Conservation (phyloP, 208 protist species). For the Crithidia thermophila region DNA sequence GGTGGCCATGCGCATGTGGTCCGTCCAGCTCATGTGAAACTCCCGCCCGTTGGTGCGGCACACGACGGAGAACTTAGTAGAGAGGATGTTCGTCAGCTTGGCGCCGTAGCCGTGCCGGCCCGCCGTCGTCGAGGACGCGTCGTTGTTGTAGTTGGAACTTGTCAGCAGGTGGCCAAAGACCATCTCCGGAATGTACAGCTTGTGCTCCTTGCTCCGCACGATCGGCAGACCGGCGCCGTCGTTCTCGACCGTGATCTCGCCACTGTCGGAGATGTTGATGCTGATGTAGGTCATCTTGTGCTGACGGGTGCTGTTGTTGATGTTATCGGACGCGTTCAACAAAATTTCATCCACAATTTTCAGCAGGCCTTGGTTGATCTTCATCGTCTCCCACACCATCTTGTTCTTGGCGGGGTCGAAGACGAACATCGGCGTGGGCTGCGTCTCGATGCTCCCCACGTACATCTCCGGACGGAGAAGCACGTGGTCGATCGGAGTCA, state of each 20-base stretch:
- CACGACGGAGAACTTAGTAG: conserved; percentile 95
- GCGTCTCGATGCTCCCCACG: conserved; percentile 95
- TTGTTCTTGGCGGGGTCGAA: conserved; percentile 83
- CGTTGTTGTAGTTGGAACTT: conserved; percentile 97
- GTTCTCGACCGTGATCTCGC: conserved; percentile 95
- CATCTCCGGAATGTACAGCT: conserved; percentile 97
- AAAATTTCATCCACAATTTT: conserved; percentile 99
- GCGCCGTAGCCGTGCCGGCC: conserved; percentile 98
- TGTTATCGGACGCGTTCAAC: conserved; percentile 98
- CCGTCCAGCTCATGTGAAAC: conserved; percentile 95
- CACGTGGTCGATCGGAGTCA: conserved; percentile 96
- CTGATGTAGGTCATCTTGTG: conserved; percentile 88
- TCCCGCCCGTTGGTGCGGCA: conserved; percentile 90
- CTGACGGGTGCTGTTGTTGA: conserved; percentile 68
- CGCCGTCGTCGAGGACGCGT: conserved; percentile 89
- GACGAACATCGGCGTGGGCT: conserved; percentile 85
- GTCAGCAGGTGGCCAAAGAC: conserved; percentile 98
- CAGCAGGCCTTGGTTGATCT: conserved; percentile 95
- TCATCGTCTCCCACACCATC: conserved; percentile 90
- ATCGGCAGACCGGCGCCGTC: conserved; percentile 96
- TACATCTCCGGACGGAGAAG: conserved; percentile 98
- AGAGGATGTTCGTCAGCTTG: conserved; percentile 99
- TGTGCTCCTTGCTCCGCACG: conserved; percentile 89
- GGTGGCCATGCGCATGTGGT: conserved; percentile 97
- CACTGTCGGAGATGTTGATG: conserved; percentile 89